Conservation (phyloP, 75 land plant genomes). For the Sequoiadendron giganteum region DNA sequence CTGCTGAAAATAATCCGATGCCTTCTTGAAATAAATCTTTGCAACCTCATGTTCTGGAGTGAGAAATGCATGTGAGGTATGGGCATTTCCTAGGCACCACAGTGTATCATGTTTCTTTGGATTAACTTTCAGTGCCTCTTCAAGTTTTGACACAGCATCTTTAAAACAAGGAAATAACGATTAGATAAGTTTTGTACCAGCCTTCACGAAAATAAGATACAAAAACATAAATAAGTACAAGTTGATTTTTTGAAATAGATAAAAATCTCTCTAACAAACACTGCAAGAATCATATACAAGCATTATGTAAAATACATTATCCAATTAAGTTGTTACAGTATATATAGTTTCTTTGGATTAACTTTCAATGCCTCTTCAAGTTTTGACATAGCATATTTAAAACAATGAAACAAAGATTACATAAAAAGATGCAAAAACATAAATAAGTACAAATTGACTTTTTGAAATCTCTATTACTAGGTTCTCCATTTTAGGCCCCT, state of each 20-base stretch:
- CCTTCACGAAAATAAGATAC: neutral
- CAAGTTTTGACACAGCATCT: conserved; percentile 12
- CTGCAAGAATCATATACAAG: neutral
- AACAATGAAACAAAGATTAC: neutral
- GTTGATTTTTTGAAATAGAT: neutral
- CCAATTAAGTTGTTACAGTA: conserved; percentile 14
- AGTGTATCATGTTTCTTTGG: conserved; percentile 55
- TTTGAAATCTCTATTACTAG: too few relatives aligned
- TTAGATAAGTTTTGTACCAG: neutral
- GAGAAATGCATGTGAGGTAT: conserved; percentile 58
- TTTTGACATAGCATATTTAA: conserved; percentile 5
- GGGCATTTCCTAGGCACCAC: conserved; percentile 62
- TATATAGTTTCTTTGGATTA: conserved; percentile 46
- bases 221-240: neutral
- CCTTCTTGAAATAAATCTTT: conserved; percentile 42
- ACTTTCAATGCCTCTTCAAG: conserved; percentile 31
- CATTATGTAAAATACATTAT: neutral
- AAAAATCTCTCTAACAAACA: neutral
- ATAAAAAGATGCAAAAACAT: neutral
- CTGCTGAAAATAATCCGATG: conserved; percentile 32
- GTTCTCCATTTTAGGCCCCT: too few relatives aligned
- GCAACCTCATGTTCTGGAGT: conserved; percentile 43
- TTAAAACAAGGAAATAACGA: neutral
- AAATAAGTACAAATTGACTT: neutral
- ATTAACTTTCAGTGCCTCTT: conserved; percentile 36